Evolutionary conservation across 352 stramenopile species (phyloP).

Genomic region (Phytopythium boreale): DNA sequence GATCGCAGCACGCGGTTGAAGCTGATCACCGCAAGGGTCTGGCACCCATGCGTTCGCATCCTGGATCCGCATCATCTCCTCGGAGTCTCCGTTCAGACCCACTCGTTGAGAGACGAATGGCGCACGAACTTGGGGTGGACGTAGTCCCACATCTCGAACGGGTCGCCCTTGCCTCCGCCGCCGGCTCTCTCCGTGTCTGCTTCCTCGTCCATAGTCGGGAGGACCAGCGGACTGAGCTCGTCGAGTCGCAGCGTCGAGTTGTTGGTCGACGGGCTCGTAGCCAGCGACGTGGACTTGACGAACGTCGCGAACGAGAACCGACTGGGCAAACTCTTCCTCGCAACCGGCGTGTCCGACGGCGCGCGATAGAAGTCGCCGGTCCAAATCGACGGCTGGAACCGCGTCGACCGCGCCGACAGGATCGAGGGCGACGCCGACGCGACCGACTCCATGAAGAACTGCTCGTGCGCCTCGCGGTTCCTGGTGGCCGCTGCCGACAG

Average conservation of each 20-base stretch:
- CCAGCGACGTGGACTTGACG: background rate
- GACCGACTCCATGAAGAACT: background rate
- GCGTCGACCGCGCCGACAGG: background rate
- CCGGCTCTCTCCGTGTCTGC: background rate
- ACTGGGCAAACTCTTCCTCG: constrained; percentile 1
- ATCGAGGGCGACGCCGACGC: background rate
- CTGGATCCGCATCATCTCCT: background rate
- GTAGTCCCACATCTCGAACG: constrained; percentile 66
- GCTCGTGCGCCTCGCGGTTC: constrained; percentile 3
- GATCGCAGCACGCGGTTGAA: background rate
- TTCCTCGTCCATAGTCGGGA: constrained; percentile 3
- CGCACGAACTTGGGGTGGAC: constrained; percentile 44
- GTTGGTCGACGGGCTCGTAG: background rate
- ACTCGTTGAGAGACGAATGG: constrained; percentile 39
- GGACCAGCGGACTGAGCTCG: background rate
- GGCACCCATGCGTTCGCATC: background rate
- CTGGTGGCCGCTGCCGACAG: background rate
- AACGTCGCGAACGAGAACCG: background rate
- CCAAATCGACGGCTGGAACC: constrained; percentile 1
- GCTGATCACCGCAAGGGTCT: background rate
- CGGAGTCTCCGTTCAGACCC: constrained; percentile 23
- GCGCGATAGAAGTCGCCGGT: constrained; percentile 2
- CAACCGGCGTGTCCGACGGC: background rate
- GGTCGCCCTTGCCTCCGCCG: constrained; percentile 9
- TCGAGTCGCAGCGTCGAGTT: background rate